Evolutionary conservation across 176 grass and related monocot genomes (phyloP).

Genomic region (Rhynchospora breviuscula): DNA sequence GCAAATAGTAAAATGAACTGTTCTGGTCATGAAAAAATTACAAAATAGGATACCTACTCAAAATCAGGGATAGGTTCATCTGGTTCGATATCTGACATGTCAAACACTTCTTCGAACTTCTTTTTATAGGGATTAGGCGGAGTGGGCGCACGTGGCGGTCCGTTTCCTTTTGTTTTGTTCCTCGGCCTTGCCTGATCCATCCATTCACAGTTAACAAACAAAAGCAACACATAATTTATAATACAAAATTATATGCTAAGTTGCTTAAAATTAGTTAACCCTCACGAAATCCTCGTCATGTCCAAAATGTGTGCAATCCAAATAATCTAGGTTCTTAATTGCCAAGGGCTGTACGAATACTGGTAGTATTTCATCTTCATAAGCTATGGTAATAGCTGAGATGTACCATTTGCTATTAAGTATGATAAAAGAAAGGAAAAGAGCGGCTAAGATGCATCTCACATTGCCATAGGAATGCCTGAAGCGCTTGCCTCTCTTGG

Average conservation of each 20-base stretch:
- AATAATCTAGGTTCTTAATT: not conserved
- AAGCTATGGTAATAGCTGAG: not conserved
- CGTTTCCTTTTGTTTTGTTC: constrained; percentile 11
- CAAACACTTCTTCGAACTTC: not conserved
- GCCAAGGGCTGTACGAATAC: too few relatives aligned
- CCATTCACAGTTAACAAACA: not conserved
- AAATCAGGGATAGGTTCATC: not conserved
- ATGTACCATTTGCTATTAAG: not conserved
- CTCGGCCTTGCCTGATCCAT: constrained; percentile 23
- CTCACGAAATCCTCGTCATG: not conserved
- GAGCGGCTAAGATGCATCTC: not conserved
- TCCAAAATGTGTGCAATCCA: not conserved
- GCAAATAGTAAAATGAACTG: not conserved
- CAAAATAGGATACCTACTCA: constrained; percentile 1
- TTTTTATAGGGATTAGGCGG: constrained; percentile 25
- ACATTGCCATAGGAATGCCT: constrained; percentile 23
- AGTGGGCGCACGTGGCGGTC: not conserved
- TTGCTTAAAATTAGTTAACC: not conserved
- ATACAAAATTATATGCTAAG: not conserved
- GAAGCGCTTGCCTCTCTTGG: constrained; percentile 19
- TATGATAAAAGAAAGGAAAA: not conserved
- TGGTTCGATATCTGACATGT: not conserved
- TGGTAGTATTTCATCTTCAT: not conserved
- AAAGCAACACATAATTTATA: not conserved
- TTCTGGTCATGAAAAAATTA: not conserved